Evolutionary conservation across 805 yeast species (phyloP).

Genomic region (Suhomyces faveliae): DNA sequence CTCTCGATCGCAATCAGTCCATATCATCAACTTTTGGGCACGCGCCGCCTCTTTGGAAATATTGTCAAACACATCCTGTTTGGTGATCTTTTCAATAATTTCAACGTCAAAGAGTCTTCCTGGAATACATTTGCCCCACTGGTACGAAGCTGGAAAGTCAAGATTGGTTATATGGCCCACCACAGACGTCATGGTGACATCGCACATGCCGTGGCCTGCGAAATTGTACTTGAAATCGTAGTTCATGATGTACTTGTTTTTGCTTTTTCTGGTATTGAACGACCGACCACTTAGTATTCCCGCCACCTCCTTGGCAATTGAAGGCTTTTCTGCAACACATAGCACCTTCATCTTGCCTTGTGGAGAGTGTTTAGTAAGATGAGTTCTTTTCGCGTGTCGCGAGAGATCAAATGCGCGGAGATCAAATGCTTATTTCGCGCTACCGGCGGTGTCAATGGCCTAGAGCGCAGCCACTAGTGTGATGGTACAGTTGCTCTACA

Average conservation of each 20-base stretch:
- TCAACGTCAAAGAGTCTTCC: conserved; percentile 73
- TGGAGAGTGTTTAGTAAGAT: too few relatives aligned
- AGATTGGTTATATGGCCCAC: conserved; percentile 75
- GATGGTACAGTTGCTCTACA: too few relatives aligned
- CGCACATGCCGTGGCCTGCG: conserved; percentile 60
- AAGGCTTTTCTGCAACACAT: conserved; percentile 96
- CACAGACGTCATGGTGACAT: conserved; percentile 89
- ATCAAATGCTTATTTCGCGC: too few relatives aligned
- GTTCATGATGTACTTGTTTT: conserved; percentile 67
- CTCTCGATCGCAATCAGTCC: conserved; percentile 99
- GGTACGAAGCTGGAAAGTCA: conserved; percentile 61
- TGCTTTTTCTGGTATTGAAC: conserved; percentile 45
- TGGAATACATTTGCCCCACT: conserved; percentile 68
- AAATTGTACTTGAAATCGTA: conserved; percentile 72
- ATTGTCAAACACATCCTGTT: conserved; percentile 57
- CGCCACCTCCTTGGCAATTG: conserved; percentile 86
- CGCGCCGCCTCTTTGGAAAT: conserved; percentile 62
- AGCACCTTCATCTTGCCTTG: conserved; percentile 72
- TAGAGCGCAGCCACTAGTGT: too few relatives aligned
- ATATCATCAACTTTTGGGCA: conserved; percentile 72
- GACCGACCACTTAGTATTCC: conserved; percentile 73
- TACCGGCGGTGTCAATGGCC: too few relatives aligned
- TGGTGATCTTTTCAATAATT: conserved; percentile 38
- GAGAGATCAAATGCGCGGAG: too few relatives aligned
- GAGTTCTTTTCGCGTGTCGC: neutral